Evolutionary conservation across 2,329 filamentous ascomycete species (phyloP), one percentile per base, ranked within the genome.

Genomic region (Colletotrichum melonis): DNA sequence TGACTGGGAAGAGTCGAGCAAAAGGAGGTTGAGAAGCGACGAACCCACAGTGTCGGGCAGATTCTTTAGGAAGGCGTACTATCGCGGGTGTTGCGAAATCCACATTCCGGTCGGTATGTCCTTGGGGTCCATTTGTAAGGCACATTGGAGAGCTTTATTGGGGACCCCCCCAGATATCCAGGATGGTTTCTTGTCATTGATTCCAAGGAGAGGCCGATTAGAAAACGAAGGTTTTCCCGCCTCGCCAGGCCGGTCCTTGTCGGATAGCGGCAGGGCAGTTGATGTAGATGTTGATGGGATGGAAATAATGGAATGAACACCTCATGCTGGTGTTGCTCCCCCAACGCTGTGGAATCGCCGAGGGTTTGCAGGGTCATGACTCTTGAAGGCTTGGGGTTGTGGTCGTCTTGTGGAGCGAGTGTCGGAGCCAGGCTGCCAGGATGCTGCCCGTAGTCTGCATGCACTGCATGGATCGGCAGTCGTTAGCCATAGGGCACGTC

Each of bases 291-390:
- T 42, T 42, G 59, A 70, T 70, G 70, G 67, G 70, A 60, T 65
- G 71, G 60, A 66, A 42, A 56, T 62, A 67, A 66, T 73, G 71
- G 60, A 73, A 73, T 65, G 71, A 73, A 73, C 67, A 66, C 71
- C 56, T 57, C 32, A 52, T 30, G 28, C 42, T 62, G 71, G 24
- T 32, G 62, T 52, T 73, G 71, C 71, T 73, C 56, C 55, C 70
- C 56, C 59, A 70, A 73, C 59, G 66, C 30, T 52, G 35, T 66
- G 60, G 56, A 73, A 66, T 71, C 46, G 62, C 22, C 28, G 49
- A 12, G 55, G 59, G 64, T 56, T 65, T 57, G 60, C 59, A 70
- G 71, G 67, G 67, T 57, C 32, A 73, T 71, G 67, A 62, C 60
- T 63, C 56, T 42, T 11, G 38, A n/a, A 52, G 30, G 26, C 26